Evolutionary conservation across 305 asterid species (phyloP), one percentile per base, ranked within the genome.

Genomic region (Solanum hybrid): DNA sequence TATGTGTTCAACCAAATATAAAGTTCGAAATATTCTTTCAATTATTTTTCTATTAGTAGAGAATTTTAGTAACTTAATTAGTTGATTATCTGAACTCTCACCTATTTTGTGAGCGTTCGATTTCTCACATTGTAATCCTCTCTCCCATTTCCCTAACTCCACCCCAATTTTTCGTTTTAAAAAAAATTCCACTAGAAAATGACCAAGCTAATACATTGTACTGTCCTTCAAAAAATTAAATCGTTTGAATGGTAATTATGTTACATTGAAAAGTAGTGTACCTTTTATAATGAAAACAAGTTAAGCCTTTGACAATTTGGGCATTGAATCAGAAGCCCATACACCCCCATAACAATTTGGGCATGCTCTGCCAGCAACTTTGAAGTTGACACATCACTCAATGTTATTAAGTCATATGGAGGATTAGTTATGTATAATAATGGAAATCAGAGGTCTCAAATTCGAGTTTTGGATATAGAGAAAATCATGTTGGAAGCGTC

Each of bases 261-360:
- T 29, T 27, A 84, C 22, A 51, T 45, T 31, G 64, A 84, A 84
- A 84, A 29, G 75, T 17, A 19, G 40, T 9, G 75, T 51, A 84
- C 75, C 75, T 51, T 42, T 84, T 29, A 6, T 29, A 84, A 29
- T 84, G 31, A 45, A 84, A 84, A 84, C 75, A 51, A 84, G 87
- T 19, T 35, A 51, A 84, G 42, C 87, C 31, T 84, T 51, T 84
- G 42, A 84, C 40, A 84, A 84, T 17, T 51, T 29, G 87, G 87
- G 87, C 73, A 84, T 37, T 36, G 32, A 13, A 13, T 79, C 86
- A 78, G 85, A 78, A 78, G 31, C 85, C 85, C 85, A 78, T 78
- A 78, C 85, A 19, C 31, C 42, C 1, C 40, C 56, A 42, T 42
- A 42, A 84, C 40, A 84, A 84, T 17, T 51, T 29, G 73, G 87